Conservation (phyloP, 164 flowering plant genomes). For the Vitis riparia region DNA sequence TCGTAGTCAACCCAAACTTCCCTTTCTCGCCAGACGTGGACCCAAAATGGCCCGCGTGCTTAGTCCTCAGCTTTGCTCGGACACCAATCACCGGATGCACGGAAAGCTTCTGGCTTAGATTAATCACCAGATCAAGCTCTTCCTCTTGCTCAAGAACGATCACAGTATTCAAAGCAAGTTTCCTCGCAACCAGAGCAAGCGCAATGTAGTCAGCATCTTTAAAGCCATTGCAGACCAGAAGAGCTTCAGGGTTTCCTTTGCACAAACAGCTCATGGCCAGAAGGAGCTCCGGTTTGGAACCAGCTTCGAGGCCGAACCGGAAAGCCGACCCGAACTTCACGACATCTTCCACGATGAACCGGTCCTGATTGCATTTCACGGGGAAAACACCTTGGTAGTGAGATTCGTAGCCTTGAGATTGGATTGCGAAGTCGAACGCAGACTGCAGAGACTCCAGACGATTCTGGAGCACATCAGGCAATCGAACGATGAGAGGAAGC, state of each 20-base stretch:
- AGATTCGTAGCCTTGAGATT: slow-evolving; percentile 58
- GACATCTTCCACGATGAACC: slow-evolving; percentile 88
- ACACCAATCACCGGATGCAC: slow-evolving; percentile 81
- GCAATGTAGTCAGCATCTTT: slow-evolving; percentile 90
- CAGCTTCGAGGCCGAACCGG: slow-evolving; percentile 93
- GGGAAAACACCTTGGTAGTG: slow-evolving; percentile 99
- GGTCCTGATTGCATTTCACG: slow-evolving; percentile 94
- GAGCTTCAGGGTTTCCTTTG: slow-evolving; percentile 74
- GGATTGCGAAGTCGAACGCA: slow-evolving; percentile 73
- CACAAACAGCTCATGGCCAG: slow-evolving; percentile 91
- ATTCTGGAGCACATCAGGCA: slow-evolving; percentile 85
- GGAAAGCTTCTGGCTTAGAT: slow-evolving; percentile 50
- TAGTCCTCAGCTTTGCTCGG: slow-evolving; percentile 91
- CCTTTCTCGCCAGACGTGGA: slow-evolving; percentile 99
- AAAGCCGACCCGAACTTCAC: slow-evolving; percentile 71
- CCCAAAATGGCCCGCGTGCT: slow-evolving; percentile 97
- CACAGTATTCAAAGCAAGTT: slow-evolving; percentile 68
- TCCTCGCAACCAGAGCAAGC: slow-evolving; percentile 74
- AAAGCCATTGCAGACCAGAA: slow-evolving; percentile 89
- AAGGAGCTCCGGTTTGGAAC: slow-evolving; percentile 97
- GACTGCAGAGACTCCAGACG: slow-evolving; percentile 78
- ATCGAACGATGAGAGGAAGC: slow-evolving; percentile 75
- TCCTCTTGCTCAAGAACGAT: slow-evolving; percentile 96
- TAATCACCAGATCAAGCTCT: slow-evolving; percentile 84
- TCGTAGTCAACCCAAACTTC: slow-evolving; percentile 82